Evolutionary conservation across 176 grass and related monocot genomes (phyloP).

Genomic region (Cenchrus americanus): DNA sequence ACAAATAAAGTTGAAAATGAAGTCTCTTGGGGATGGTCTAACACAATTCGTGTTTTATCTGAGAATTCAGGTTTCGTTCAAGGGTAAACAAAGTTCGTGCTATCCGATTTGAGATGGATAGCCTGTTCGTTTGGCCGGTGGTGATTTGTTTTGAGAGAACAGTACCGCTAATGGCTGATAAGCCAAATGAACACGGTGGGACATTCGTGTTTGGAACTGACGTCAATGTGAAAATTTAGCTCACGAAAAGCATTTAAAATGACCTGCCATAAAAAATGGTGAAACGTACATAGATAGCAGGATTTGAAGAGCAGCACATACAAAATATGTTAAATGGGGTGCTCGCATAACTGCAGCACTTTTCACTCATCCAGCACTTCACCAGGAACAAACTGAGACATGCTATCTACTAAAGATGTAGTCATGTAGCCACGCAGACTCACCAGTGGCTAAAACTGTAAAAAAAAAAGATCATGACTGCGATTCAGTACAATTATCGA

Average conservation of each 20-base stretch:
- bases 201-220: neutral
- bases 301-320: neutral
- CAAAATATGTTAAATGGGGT: neutral
- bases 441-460: conserved; percentile 22
- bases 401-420: conserved; percentile 35
- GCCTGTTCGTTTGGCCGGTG: no score
- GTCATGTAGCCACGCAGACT: neutral
- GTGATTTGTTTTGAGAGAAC: no score
- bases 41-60: neutral
- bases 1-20: no score
- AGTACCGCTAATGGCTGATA: no score
- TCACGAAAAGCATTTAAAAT: neutral
- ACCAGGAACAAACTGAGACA: conserved; percentile 12
- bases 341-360: neutral
- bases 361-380: conserved; percentile 29
- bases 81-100: neutral
- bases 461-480: conserved; percentile 23
- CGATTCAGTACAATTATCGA: conserved; percentile 41
- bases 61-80: neutral
- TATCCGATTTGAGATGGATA: neutral
- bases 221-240: neutral
- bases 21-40: neutral
- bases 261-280: neutral
- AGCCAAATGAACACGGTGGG: no score
- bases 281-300: neutral